A percentile compares a stretch with the other conserved stretches of the same genome.
phyloP scores from a whole-genome alignment of 257 asterid genomes.

The Petunia axillaris region DNA sequence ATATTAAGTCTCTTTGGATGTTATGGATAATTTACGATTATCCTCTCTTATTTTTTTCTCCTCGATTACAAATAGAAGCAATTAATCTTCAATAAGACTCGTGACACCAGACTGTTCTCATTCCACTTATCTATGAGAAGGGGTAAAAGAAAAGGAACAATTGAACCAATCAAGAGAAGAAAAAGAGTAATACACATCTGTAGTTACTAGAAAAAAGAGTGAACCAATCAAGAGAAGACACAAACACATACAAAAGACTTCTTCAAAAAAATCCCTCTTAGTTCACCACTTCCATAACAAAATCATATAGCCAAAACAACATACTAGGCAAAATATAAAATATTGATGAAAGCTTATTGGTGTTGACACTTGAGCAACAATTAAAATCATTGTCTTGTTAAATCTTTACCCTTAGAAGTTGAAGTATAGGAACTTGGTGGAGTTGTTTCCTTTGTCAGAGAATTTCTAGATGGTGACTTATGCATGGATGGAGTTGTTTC shows the following conservation, averaged over 20 bases:
- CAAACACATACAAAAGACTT: background rate
- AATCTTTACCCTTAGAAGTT: conserved; percentile 18
- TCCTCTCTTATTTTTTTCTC: no score
- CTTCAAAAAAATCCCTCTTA: no score
- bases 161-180: background rate
- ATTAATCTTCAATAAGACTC: no score
- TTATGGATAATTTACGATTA: no score
- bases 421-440: background rate
- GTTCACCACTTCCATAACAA: background rate
- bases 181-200: background rate
- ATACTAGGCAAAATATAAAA: background rate
- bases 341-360: background rate
- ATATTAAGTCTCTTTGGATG: no score
- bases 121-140: no score
- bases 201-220: background rate
- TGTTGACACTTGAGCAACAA: conserved; percentile 14
- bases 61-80: no score
- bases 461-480: conserved; percentile 38
- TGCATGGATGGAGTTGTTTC: background rate
- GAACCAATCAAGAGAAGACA: background rate
- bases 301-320: background rate
- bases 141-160: no score
- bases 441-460: conserved; percentile 14
- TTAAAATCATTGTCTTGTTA: background rate
- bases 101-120: no score